Base-by-base conservation (phyloP, 148 eudicot genomes). In the Nepenthes mirabilis region DNA sequence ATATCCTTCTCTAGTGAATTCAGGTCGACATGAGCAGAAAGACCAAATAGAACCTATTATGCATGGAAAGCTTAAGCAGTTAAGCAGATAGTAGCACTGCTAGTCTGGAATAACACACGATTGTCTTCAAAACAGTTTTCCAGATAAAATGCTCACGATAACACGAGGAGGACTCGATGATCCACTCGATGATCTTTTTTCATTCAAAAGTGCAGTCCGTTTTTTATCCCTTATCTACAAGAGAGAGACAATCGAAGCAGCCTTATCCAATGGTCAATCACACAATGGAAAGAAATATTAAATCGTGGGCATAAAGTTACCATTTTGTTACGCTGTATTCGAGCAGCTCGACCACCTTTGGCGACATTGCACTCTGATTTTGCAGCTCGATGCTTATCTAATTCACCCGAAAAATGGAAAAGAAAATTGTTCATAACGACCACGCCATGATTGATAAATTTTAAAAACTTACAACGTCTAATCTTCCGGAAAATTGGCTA, bases 111-210 rank as follows among this genome's bases (percentile, higher is more conserved):
- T 35, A 3, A 54, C 34, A 36, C 35, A 43, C 4, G 11, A 14
- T 10, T 6, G 5, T 58, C 37, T 12, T n/a, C 8, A 37, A 49
- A 55, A 43, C 52, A 35, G 4, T 34, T 32, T 2, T 1, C 11
- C 37, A 36, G 14, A 47, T 57, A 65, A 12, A 23, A 37, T 2
- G 76, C 94, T 77, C 72, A 93, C 99, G 74, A 89, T 79, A 68
- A 84, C 81, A 66, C 91, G 88, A 34, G 97, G 99, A 10, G 99
- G 87, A 61, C 97, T 86, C 0, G 79, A 62, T 37, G 91, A 64
- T 57, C 90, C 88, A 47, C 65, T 79, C 35, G 66, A 68, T 6
- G 91, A 83, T 74, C 99, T 79, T 64, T 81, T 93, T 68, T 84
- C 82, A 55, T 82, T 86, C 79, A 90, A 75, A 12, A 80, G 55